Conservation (phyloP, 1,284 basidiomycete species). For the Moesziomyces globuligerus region DNA sequence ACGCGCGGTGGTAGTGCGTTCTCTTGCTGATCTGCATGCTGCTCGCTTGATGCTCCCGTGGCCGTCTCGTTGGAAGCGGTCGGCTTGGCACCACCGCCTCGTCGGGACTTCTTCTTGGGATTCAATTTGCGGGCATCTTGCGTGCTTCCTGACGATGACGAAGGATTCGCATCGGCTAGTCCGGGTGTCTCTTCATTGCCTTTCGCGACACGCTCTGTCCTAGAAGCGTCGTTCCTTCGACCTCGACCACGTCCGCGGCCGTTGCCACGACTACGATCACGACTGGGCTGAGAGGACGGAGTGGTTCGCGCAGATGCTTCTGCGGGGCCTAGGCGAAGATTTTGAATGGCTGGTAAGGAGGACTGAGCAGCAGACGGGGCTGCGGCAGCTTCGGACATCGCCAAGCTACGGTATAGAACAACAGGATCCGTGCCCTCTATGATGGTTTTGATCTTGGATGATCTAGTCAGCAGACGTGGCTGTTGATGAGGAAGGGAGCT, state of each 20-base stretch:
- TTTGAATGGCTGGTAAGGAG: conserved; percentile 14
- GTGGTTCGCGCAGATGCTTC: conserved; percentile 13
- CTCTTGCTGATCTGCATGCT: not conserved
- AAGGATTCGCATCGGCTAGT: not conserved
- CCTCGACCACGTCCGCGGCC: conserved; percentile 21
- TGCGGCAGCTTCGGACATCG: conserved; percentile 19
- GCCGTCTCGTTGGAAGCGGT: conserved; percentile 6
- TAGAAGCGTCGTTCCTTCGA: conserved; percentile 10
- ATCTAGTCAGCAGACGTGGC: not conserved
- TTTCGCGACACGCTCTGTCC: not conserved
- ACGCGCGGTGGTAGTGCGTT: conserved; percentile 11
- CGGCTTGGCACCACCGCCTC: conserved; percentile 13
- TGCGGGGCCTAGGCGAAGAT: conserved; percentile 4
- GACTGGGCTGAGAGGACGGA: conserved; percentile 9
- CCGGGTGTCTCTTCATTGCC: not conserved
- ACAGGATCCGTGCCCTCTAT: not conserved
- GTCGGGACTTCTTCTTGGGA: conserved; percentile 5
- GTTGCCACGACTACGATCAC: conserved; percentile 15
- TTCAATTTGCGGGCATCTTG: conserved; percentile 3
- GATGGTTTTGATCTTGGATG: not conserved
- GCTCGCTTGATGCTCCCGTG: not conserved
- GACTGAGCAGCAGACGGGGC: conserved; percentile 13
- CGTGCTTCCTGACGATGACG: not conserved
- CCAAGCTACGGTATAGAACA: too few relatives aligned
- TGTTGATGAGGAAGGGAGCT: not conserved